phyloP scores from a whole-genome alignment of 768 basidiomycete species.

The Tricholoma matsutake region DNA sequence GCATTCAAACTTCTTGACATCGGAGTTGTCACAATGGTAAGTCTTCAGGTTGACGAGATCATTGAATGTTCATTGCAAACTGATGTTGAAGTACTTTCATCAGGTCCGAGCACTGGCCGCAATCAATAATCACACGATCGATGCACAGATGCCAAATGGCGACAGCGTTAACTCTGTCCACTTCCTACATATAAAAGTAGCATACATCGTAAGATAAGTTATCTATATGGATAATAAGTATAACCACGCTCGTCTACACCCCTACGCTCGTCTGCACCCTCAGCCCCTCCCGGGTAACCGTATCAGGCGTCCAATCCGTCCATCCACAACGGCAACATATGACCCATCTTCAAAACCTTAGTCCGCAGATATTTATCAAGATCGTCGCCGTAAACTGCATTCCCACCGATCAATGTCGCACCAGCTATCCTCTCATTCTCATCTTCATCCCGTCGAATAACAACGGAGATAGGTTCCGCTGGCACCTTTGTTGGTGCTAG shows the following conservation, averaged over 20 bases:
- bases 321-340: conserved; percentile 70
- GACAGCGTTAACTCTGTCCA: neutral
- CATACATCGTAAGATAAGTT: neutral
- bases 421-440: conserved; percentile 49
- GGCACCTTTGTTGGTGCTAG: conserved; percentile 22
- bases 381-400: conserved; percentile 75
- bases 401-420: conserved; percentile 79
- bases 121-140: too few relatives aligned
- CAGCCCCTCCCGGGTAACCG: too few relatives aligned
- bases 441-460: conserved; percentile 22
- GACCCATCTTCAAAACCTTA: conserved; percentile 97
- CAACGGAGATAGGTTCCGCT: conserved; percentile 12
- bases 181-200: neutral
- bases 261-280: neutral
- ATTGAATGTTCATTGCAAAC: too few relatives aligned
- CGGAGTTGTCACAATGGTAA: too few relatives aligned
- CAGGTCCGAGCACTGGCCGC: too few relatives aligned
- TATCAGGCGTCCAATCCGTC: conserved; percentile 29
- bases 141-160: too few relatives aligned
- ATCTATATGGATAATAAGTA: neutral
- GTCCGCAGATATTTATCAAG: conserved; percentile 94
- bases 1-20: too few relatives aligned
- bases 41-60: too few relatives aligned
- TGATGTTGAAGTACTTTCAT: too few relatives aligned
- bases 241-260: neutral